Conservation (phyloP, 352 stramenopile genomes). For the Phytophthora foliorum region DNA sequence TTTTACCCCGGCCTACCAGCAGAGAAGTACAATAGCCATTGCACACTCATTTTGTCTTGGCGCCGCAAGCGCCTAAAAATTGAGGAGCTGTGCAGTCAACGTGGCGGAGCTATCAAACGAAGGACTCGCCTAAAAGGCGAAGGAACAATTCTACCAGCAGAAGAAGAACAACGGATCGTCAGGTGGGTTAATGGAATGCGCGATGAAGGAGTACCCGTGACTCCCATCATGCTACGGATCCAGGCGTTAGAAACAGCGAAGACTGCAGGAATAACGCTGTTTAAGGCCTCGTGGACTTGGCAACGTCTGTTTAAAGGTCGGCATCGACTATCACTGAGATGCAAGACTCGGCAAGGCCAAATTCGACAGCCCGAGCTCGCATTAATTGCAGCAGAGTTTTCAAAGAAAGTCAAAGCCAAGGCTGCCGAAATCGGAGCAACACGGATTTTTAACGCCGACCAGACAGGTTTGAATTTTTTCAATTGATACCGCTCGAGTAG, state of each 20-base stretch:
- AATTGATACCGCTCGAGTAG: too few relatives aligned
- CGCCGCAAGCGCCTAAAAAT: neutral
- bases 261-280: neutral
- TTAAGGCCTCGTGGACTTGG: slow-evolving; percentile 2
- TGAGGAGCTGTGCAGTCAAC: neutral
- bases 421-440: neutral
- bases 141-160: neutral
- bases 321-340: slow-evolving; percentile 1
- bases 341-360: neutral
- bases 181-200: slow-evolving; percentile 2
- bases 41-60: neutral
- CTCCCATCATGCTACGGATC: neutral
- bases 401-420: neutral
- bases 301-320: slow-evolving; percentile 1
- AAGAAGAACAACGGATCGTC: neutral
- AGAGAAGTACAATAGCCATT: neutral
- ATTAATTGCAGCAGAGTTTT: slow-evolving; percentile 1
- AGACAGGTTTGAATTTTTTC: slow-evolving; percentile 2
- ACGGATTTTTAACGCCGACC: slow-evolving; percentile 11
- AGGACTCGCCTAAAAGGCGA: neutral
- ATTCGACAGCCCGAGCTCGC: neutral
- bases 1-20: slow-evolving; percentile 3
- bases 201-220: slow-evolving; percentile 2
- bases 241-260: neutral
- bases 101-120: neutral